Conservation (phyloP, 257 asterid genomes). For the Lycium barbarum region DNA sequence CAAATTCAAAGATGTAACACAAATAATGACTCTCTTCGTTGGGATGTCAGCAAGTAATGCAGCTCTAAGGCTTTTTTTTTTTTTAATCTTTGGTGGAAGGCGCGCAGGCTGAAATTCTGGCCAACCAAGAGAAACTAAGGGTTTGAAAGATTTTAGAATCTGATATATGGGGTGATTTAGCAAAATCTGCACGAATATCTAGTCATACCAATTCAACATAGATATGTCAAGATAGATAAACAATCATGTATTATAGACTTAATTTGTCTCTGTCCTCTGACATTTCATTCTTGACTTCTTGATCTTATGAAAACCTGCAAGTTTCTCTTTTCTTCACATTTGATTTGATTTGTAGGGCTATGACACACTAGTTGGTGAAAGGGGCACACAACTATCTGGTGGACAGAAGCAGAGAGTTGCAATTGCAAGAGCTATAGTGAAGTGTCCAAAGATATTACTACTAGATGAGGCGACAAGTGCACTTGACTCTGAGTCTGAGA, state of each 20-base stretch:
- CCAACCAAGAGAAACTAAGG: too few species aligned
- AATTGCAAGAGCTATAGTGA: slow-evolving; percentile 62
- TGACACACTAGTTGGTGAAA: slow-evolving; percentile 58
- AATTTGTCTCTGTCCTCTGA: background rate
- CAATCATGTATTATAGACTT: background rate
- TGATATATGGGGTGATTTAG: too few species aligned
- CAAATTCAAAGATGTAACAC: too few species aligned
- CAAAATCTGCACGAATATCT: background rate
- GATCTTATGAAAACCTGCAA: background rate
- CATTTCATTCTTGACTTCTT: background rate
- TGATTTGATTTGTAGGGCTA: slow-evolving; percentile 46
- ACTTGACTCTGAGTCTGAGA: slow-evolving; percentile 62
- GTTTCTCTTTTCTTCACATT: background rate
- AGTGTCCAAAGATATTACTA: slow-evolving; percentile 54
- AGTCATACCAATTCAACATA: background rate
- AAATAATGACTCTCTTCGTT: too few species aligned
- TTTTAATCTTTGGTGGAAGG: too few species aligned
- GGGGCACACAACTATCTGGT: slow-evolving; percentile 59
- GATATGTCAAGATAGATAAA: background rate
- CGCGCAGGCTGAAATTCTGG: too few species aligned
- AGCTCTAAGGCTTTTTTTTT: too few species aligned
- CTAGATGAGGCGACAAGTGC: slow-evolving; percentile 73
- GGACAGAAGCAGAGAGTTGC: slow-evolving; percentile 71
- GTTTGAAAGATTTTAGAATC: too few species aligned
- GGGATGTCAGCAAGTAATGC: too few species aligned